phyloP scores from a whole-genome alignment of 495 filamentous ascomycete species.

The Aspergillus biplanus region DNA sequence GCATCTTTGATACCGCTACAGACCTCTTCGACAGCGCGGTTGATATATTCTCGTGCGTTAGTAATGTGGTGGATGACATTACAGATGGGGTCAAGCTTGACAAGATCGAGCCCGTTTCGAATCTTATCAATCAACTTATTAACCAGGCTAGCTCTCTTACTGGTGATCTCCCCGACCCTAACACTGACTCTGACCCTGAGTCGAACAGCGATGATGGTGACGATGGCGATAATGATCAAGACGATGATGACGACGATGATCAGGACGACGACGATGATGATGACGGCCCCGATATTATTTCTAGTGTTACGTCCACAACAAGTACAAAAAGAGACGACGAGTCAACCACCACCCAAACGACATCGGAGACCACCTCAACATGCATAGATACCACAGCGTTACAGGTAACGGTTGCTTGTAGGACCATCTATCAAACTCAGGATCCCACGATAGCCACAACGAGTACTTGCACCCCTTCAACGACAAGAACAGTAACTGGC shows the following conservation, averaged over 20 bases:
- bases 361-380: conserved; percentile 4
- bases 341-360: conserved; percentile 1
- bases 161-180: not conserved
- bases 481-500: conserved; percentile 6
- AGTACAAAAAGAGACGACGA: not conserved
- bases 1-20: not conserved
- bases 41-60: not conserved
- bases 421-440: not conserved
- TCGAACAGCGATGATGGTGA: not conserved
- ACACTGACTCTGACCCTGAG: not conserved
- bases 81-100: too few relatives aligned
- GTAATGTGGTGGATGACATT: not conserved
- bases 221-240: not conserved
- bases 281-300: not conserved
- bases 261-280: not conserved
- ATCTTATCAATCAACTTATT: not conserved
- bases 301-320: not conserved
- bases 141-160: not conserved
- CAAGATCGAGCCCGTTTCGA: not conserved
- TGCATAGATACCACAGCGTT: conserved; percentile 1
- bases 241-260: not conserved
- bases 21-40: not conserved
- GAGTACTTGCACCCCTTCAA: conserved; percentile 3
- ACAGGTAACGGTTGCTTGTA: not conserved
- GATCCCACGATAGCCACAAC: not conserved